Conservation (phyloP, 2,329 filamentous ascomycete genomes). For the Microdochium paspali region DNA sequence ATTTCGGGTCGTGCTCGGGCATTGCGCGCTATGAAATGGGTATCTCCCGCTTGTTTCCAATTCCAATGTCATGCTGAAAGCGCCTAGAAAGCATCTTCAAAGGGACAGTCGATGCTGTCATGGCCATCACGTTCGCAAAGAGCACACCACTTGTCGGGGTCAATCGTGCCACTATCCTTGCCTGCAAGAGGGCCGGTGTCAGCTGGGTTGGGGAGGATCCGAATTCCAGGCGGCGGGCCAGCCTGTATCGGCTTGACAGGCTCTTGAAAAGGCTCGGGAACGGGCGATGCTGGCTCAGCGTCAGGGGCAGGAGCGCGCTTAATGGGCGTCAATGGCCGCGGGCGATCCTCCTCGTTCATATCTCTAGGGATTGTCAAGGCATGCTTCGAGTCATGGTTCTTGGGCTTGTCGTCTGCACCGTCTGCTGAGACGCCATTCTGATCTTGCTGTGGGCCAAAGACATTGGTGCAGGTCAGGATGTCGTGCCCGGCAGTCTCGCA, state of each 20-base stretch:
- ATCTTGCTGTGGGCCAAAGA: slow-evolving; percentile 50
- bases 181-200: slow-evolving; percentile 63
- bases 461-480: slow-evolving; percentile 87
- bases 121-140: slow-evolving; percentile 94
- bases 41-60: neutral
- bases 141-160: slow-evolving; percentile 91
- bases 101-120: slow-evolving; percentile 88
- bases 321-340: slow-evolving; percentile 45
- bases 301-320: slow-evolving; percentile 13
- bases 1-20: neutral
- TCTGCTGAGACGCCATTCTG: slow-evolving; percentile 11
- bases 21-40: neutral
- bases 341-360: slow-evolving; percentile 33
- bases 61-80: neutral
- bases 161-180: slow-evolving; percentile 68
- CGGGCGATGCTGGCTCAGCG: neutral
- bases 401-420: slow-evolving; percentile 12
- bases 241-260: slow-evolving; percentile 28
- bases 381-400: slow-evolving; percentile 27
- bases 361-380: slow-evolving; percentile 24
- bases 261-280: neutral
- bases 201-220: slow-evolving; percentile 50
- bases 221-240: slow-evolving; percentile 28
- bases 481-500: slow-evolving; percentile 89
- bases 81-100: slow-evolving; percentile 65